phyloP scores from a whole-genome alignment of 2,329 filamentous ascomycete genomes.

The Penicillium corylophilum region DNA sequence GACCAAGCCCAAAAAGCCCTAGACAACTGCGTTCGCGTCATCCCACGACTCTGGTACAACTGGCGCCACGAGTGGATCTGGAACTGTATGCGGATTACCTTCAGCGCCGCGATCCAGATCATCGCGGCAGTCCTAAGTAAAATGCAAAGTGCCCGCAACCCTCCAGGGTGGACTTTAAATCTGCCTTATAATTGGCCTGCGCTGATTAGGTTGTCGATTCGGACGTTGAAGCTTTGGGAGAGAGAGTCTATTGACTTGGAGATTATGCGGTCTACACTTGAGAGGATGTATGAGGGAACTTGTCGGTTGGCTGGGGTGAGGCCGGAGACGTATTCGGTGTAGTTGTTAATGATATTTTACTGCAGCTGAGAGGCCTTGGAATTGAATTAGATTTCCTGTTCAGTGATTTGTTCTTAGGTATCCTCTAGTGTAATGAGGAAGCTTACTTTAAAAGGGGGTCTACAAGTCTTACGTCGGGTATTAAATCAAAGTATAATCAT shows the following conservation, averaged over 20 bases:
- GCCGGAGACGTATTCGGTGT: conserved; percentile 7
- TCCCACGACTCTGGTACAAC: conserved; percentile 21
- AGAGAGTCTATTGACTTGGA: conserved; percentile 21
- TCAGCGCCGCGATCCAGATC: conserved; percentile 21
- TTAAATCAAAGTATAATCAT: neutral
- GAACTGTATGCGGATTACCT: conserved; percentile 18
- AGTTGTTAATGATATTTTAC: neutral
- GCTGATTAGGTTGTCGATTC: conserved; percentile 19
- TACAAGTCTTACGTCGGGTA: neutral
- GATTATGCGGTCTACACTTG: conserved; percentile 19
- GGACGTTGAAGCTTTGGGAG: conserved; percentile 18
- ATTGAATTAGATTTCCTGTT: neutral
- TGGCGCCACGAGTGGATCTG: conserved; percentile 26
- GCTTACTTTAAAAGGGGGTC: no score
- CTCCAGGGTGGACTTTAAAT: conserved; percentile 7
- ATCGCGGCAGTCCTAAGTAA: conserved; percentile 18
- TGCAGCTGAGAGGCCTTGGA: neutral
- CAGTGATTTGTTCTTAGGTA: no score
- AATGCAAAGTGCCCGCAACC: conserved; percentile 2
- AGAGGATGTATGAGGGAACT: conserved; percentile 25
- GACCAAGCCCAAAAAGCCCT: conserved; percentile 18
- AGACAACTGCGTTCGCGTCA: conserved; percentile 18
- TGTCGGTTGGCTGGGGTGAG: conserved; percentile 20
- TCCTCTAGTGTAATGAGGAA: no score
- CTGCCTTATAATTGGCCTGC: conserved; percentile 20